Evolutionary conservation across 1,284 basidiomycete genomes (phyloP).

Genomic region (Trichosporon sp.): DNA sequence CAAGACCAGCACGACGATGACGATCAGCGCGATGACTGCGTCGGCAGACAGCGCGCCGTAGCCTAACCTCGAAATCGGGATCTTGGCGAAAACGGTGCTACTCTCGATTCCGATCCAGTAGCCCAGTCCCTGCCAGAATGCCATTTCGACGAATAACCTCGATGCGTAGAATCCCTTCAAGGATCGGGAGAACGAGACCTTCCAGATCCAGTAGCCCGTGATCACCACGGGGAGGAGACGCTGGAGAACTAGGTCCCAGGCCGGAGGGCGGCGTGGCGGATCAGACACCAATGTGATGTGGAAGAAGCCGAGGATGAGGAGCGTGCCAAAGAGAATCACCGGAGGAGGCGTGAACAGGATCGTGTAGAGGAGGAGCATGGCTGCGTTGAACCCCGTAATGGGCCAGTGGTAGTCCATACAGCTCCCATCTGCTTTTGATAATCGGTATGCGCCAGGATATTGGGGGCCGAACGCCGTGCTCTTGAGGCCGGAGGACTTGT

Average conservation of each 20-base stretch:
- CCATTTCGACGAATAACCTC: constrained; percentile 31
- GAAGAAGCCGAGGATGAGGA: constrained; percentile 33
- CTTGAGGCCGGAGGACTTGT: constrained; percentile 17
- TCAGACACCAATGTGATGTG: constrained; percentile 37
- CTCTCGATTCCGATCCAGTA: constrained; percentile 44
- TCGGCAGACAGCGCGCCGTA: constrained; percentile 30
- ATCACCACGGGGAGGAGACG: constrained; percentile 28
- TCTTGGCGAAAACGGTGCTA: constrained; percentile 34
- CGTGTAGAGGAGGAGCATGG: constrained; percentile 31
- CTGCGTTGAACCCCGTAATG: constrained; percentile 34
- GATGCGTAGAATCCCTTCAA: constrained; percentile 27
- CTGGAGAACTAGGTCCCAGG: constrained; percentile 31
- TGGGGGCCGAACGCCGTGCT: constrained; percentile 26
- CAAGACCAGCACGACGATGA: constrained; percentile 26
- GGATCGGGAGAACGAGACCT: constrained; percentile 28
- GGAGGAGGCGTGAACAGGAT: constrained; percentile 30
- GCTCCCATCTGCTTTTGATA: constrained; percentile 13
- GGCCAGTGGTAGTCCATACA: constrained; percentile 39
- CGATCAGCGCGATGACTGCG: constrained; percentile 28
- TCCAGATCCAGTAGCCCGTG: constrained; percentile 37
- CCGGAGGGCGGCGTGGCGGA: constrained; percentile 25
- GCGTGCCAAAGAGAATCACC: constrained; percentile 22
- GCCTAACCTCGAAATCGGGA: constrained; percentile 38
- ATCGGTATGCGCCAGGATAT: constrained; percentile 33
- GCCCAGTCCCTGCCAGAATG: constrained; percentile 41